Evolutionary conservation across 306 rosid species (phyloP).

Genomic region (Alnus rubra): DNA sequence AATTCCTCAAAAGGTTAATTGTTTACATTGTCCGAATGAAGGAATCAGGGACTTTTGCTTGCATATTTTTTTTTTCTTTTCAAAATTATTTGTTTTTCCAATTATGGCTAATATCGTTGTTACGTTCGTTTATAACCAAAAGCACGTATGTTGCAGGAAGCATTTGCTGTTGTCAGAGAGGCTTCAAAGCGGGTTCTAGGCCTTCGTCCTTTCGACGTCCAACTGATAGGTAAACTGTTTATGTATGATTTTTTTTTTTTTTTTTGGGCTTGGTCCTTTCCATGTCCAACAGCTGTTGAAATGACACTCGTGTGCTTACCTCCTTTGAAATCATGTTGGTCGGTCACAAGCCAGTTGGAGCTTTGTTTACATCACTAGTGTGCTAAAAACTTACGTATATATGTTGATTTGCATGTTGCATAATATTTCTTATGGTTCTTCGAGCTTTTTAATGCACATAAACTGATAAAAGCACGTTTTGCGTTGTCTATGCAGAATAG

Average conservation of each 20-base stretch:
- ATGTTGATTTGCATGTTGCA: neutral
- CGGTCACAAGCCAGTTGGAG: neutral
- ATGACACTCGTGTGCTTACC: neutral
- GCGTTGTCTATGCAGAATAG: neutral
- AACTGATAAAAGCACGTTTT: neutral
- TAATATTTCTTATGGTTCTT: neutral
- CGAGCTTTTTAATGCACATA: neutral
- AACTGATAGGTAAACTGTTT: constrained; percentile 61
- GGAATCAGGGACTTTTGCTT: neutral
- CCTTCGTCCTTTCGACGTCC: constrained; percentile 97
- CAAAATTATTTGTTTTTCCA: neutral
- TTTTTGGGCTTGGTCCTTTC: neutral
- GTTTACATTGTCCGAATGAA: neutral
- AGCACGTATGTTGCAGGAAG: constrained; percentile 58
- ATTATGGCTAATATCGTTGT: neutral
- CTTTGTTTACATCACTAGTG: neutral
- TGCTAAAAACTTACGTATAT: neutral
- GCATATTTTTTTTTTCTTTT: neutral
- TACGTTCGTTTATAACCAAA: constrained; percentile 13
- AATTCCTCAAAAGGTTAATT: neutral
- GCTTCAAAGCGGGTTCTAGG: constrained; percentile 90
- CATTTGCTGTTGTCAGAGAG: constrained; percentile 93
- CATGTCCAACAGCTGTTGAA: neutral
- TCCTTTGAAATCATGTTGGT: neutral
- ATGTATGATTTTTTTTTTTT: neutral